Evolutionary conservation across 2,329 filamentous ascomycete genomes (phyloP), one percentile per base, ranked within the genome.

Genomic region (Sarocladium strictum): DNA sequence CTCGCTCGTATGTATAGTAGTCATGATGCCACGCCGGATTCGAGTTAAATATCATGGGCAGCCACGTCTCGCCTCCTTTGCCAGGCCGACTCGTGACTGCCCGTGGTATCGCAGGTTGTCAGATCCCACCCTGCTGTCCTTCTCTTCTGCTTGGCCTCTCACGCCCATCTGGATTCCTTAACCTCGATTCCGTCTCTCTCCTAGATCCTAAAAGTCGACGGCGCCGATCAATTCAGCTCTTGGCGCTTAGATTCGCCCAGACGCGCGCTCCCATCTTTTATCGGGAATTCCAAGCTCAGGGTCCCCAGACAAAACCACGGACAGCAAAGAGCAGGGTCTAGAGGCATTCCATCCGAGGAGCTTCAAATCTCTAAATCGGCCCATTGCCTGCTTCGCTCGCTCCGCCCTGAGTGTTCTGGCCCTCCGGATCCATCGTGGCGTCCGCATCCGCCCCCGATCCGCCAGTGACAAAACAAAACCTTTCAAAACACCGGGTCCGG

Each of bases 401-500:
- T 27, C 19, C 43, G 21, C 10, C 43, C 7, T 6, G 6, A 12
- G 3, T 4, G 23, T n/a, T 26, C 10, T n/a, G 21, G 43, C 43
- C 43, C 17, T 47, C 23, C 47, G 27, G 47, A 32, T 51, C 47
- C 47, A 51, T 51, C 33, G 47, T 51, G 47, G 27, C 47, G 47
- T 51, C 43, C n/a, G 26, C 23, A 49, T 9, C 26, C 43, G 43
- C 26, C 26, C 43, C 15, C 26, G 11, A 17, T 17, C 43, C 11
- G 24, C 40, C 6, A 10, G 21, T 32, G 27, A 51, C 26, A 51
- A 35, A 35, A 51, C 26, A 51, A 35, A 51, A 33, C 29, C 27
- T 51, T 51, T 49, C 43, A 49, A 27, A 49, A 33, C 17, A 51
- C 47, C 27, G 47, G 27, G 47, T 51, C 27, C 47, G 47, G 47